Conservation (phyloP, 495 filamentous ascomycete species). For the Trichodelitschia bisporula region DNA sequence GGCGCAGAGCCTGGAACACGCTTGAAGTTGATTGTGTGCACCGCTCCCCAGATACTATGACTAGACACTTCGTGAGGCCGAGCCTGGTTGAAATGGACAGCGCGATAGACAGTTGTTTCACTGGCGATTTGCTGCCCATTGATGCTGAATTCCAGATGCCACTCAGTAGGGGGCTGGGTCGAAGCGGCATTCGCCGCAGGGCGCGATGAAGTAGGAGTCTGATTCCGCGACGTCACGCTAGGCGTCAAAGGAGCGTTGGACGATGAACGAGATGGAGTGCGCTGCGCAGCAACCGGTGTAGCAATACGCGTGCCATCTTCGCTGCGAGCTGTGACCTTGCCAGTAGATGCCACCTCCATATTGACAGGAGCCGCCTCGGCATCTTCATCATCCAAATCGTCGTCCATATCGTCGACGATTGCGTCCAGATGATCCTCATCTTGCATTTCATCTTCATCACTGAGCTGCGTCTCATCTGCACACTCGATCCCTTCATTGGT, state of each 20-base stretch:
- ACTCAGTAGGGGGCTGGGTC: conserved; percentile 68
- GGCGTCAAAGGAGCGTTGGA: conserved; percentile 17
- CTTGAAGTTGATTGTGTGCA: conserved; percentile 81
- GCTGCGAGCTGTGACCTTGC: conserved; percentile 86
- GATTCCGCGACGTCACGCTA: conserved; percentile 15
- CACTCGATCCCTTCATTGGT: conserved; percentile 50
- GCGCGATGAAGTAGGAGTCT: conserved; percentile 23
- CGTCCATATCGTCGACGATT: conserved; percentile 74
- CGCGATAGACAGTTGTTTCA: conserved; percentile 91
- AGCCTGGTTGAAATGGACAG: conserved; percentile 51
- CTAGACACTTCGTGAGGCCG: conserved; percentile 38
- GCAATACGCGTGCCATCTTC: conserved; percentile 82
- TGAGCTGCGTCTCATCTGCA: conserved; percentile 70
- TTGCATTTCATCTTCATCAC: conserved; percentile 47
- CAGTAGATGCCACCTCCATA: conserved; percentile 71
- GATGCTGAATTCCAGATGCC: conserved; percentile 94
- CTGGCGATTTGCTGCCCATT: conserved; percentile 61
- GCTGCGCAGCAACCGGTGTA: conserved; percentile 49
- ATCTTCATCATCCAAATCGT: conserved; percentile 54
- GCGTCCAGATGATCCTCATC: conserved; percentile 58
- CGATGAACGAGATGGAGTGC: conserved; percentile 18
- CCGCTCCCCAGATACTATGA: conserved; percentile 66
- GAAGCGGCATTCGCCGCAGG: conserved; percentile 63
- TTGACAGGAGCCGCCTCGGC: conserved; percentile 76
- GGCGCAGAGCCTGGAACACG: conserved; percentile 74